Base-by-base conservation (phyloP, 2,329 filamentous ascomycete genomes). In the Fusarium praegraminearum region DNA sequence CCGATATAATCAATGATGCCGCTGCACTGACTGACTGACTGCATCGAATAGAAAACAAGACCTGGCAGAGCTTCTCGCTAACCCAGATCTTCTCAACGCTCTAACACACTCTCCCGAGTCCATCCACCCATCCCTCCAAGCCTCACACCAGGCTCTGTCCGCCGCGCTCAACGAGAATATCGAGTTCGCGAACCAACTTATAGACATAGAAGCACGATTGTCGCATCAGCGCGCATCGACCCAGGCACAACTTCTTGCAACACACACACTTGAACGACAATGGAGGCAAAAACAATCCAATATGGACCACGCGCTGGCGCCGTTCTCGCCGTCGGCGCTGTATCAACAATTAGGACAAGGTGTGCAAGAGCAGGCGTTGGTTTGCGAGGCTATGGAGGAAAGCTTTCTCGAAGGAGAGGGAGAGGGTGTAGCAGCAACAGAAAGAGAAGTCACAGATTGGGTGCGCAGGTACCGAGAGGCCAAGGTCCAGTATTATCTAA, bases 221-320 rank as follows among this genome's bases (percentile, higher is more conserved):
- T 76, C 80, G 7, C 86, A 86, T 68, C 86, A 91, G 74, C 91
- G 95, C 58, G 86, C 89, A 30, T 84, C 87, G 2, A 91, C 93
- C 0, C 93, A 97, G 76, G 91, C 93, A 5, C 91, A 94, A 62
- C 87, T 98, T 1, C 86, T 98, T 2, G 87, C 93, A 13, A 89
- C 96, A 24, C 92, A 95, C 74, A 92, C 93, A 2, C 87, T 98
- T 18, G 96, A 98, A 81, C 89, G 94, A n/a, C 91, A 95, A 76
- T 98, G 96, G 93, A 89, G 91, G 57, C 88, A 92, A 72, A 97
- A 96, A 79, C 93, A 98, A 79, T 85, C 88, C 2, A 93, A 96
- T 74, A 96, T 97, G 87, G 96, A 98, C 78, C 85, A 89, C 53
- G 93, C 93, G 9, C 83, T 98, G 64, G 88, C 89, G 36, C 92